Evolutionary conservation across 108 stramenopile species (phyloP).

Genomic region (Pinguiococcus pyrenoidosus): DNA sequence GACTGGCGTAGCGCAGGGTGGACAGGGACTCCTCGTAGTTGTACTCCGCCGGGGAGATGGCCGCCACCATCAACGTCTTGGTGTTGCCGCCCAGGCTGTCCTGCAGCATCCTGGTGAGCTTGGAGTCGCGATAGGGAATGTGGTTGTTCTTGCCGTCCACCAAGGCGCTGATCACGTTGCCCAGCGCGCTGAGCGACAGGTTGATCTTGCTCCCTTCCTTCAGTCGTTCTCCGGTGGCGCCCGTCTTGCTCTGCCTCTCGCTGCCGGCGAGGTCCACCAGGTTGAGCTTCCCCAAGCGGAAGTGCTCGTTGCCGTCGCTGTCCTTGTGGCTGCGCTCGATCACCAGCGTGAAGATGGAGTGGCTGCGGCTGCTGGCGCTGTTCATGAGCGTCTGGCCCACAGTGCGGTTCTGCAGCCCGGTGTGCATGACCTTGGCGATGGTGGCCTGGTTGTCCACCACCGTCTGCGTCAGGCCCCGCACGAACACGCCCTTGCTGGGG

Average conservation of each 20-base stretch:
- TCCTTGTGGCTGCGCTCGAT: conserved; percentile 30
- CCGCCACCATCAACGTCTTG: conserved; percentile 57
- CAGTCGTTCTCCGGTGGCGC: conserved; percentile 40
- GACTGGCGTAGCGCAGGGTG: conserved; percentile 50
- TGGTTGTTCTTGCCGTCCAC: conserved; percentile 44
- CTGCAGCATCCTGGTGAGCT: conserved; percentile 38
- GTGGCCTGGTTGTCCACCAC: conserved; percentile 28
- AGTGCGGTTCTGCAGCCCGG: conserved; percentile 36
- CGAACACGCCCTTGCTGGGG: conserved; percentile 39
- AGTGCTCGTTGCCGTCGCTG: conserved; percentile 25
- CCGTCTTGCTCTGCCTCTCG: conserved; percentile 45
- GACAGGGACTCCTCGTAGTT: conserved; percentile 53
- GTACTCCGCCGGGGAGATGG: conserved; percentile 50
- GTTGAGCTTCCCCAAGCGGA: conserved; percentile 46
- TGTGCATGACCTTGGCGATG: conserved; percentile 30
- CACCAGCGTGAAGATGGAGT: conserved; percentile 44
- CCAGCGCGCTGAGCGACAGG: conserved; percentile 83
- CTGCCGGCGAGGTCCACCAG: conserved; percentile 49
- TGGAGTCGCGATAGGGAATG: conserved; percentile 53
- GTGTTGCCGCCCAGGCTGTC: conserved; percentile 50
- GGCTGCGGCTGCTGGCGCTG: conserved; percentile 35
- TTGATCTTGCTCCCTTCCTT: conserved; percentile 61
- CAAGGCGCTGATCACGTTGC: conserved; percentile 60
- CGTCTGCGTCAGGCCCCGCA: conserved; percentile 26
- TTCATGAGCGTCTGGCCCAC: conserved; percentile 46